Evolutionary conservation across 257 asterid genomes (phyloP).

Genomic region (Solanum lycopersicoides): DNA sequence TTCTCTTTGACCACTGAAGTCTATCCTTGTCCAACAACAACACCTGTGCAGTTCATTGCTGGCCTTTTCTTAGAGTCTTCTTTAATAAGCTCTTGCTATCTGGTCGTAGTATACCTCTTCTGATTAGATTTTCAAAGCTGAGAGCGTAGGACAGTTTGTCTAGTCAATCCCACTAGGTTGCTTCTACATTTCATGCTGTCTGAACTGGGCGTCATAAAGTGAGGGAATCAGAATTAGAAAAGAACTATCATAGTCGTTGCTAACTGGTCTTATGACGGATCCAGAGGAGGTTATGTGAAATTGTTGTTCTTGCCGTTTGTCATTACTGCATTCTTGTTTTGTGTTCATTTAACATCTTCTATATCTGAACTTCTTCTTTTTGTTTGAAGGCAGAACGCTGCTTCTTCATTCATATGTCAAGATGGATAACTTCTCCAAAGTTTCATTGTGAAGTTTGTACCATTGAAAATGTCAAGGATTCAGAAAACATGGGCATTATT

Average conservation of each 20-base stretch:
- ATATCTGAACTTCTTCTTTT: background rate
- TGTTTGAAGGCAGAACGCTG: background rate
- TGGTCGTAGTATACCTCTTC: background rate
- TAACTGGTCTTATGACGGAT: background rate
- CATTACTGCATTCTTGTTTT: background rate
- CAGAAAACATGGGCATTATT: background rate
- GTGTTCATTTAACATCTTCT: background rate
- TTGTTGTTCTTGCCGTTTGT: background rate
- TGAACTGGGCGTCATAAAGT: background rate
- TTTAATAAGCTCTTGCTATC: background rate
- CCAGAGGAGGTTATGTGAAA: background rate
- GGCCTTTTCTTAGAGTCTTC: background rate
- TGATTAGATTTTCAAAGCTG: background rate
- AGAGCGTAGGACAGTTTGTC: background rate
- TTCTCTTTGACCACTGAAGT: background rate
- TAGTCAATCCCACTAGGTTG: background rate
- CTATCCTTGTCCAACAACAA: background rate
- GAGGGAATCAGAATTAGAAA: background rate
- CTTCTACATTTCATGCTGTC: background rate
- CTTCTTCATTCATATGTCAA: background rate
- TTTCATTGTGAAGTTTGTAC: background rate
- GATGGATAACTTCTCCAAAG: background rate
- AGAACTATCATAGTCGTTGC: background rate
- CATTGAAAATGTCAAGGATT: background rate
- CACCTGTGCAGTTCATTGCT: background rate